These are phyloP conservation scores for Tuber melanosporum DNA, from an alignment of 495 filamentous ascomycete genomes.

Conservation along the genomic window DNA sequence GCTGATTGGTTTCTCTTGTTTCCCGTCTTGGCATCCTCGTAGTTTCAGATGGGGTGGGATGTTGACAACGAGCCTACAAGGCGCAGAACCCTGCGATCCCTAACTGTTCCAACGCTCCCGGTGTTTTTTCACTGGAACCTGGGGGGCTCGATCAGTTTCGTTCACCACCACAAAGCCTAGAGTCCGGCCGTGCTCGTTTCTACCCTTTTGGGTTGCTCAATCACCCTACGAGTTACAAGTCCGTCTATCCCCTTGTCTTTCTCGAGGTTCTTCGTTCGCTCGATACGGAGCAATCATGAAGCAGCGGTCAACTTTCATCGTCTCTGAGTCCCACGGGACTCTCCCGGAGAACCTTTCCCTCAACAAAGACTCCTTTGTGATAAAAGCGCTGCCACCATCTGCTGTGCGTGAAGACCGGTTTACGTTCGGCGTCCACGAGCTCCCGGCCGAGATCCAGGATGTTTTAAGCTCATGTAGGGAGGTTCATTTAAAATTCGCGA, in stretches of 20 bases:
- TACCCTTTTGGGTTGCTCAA: not conserved
- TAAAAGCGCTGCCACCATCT: slow-evolving; percentile 50
- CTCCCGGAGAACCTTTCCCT: slow-evolving; percentile 56
- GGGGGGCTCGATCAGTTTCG: not conserved
- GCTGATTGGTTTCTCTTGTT: not conserved
- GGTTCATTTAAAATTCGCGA: slow-evolving; percentile 75
- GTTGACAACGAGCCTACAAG: not conserved
- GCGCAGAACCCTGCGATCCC: not conserved
- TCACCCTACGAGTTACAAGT: not conserved
- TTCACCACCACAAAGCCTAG: not conserved
- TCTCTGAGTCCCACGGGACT: slow-evolving; percentile 55
- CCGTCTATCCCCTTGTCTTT: not conserved
- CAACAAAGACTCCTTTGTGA: slow-evolving; percentile 47
- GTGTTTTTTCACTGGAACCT: not conserved
- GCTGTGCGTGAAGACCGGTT: slow-evolving; percentile 74
- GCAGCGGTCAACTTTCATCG: slow-evolving; percentile 75
- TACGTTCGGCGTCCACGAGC: slow-evolving; percentile 65
- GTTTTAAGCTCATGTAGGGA: slow-evolving; percentile 63
- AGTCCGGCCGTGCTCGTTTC: not conserved
- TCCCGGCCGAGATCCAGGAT: slow-evolving; percentile 60
- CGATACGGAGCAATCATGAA: slow-evolving; percentile 55
- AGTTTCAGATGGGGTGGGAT: not conserved
- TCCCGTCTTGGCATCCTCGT: not conserved
- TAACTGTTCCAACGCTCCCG: not conserved
- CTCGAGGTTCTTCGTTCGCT: not conserved